Percentiles rank a stretch among this genome's conserved stretches.
Conservation (phyloP, 768 basidiomycete species). For the Leccinum subtestaceum region DNA sequence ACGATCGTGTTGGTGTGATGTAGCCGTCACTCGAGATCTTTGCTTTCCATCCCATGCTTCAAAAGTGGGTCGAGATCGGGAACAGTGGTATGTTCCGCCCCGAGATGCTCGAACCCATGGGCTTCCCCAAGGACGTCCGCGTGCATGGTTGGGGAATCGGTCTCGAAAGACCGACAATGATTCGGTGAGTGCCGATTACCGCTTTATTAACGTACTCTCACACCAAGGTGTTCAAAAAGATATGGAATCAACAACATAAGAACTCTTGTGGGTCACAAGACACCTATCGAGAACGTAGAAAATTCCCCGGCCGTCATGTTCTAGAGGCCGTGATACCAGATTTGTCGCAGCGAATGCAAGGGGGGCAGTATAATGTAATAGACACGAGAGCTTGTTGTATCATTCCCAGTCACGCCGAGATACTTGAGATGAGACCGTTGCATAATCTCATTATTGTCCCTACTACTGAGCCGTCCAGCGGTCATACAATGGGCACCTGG, state of each 20-base stretch:
- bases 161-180: conserved; percentile 97
- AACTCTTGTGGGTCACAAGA: conserved; percentile 96
- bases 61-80: conserved; percentile 97
- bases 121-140: conserved; percentile 92
- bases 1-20: conserved; percentile 4
- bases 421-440: neutral
- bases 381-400: conserved; percentile 6
- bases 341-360: neutral
- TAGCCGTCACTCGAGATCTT: conserved; percentile 97
- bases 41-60: conserved; percentile 91
- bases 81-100: conserved; percentile 99
- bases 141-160: conserved; percentile 97
- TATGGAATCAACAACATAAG: conserved; percentile 98
- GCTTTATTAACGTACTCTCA: conserved; percentile 1
- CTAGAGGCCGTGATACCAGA: conserved; percentile 38
- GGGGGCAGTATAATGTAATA: conserved; percentile 1
- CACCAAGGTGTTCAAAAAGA: conserved; percentile 37
- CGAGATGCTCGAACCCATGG: conserved; percentile 99
- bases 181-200: conserved; percentile 58
- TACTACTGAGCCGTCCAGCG: conserved; percentile 9
- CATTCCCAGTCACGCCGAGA: neutral
- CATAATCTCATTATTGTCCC: neutral
- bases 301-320: conserved; percentile 89
- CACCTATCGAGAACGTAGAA: conserved; percentile 84
- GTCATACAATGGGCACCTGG: neutral